phyloP scores from a whole-genome alignment of 805 yeast genomes.

The Pichia manshurica region DNA sequence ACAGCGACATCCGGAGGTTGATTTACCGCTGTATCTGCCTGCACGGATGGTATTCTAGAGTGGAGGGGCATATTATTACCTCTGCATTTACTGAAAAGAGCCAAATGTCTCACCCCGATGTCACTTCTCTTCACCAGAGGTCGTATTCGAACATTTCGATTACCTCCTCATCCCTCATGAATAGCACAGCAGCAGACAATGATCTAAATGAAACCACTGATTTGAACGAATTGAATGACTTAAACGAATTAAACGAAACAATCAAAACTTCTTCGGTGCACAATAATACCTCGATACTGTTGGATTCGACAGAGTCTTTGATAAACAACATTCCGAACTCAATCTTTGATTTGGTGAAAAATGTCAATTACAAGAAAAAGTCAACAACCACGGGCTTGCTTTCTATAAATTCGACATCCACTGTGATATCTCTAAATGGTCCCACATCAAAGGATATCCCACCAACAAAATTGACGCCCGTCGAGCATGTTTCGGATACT shows the following conservation, averaged over 20 bases:
- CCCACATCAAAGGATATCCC: constrained; percentile 87
- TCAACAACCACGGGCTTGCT: constrained; percentile 28
- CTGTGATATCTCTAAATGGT: constrained; percentile 43
- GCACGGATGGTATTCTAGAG: too few relatives aligned
- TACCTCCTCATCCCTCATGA: constrained; percentile 1
- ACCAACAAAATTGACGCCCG: constrained; percentile 57
- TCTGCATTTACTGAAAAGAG: neutral
- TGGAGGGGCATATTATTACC: too few relatives aligned
- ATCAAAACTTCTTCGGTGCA: neutral
- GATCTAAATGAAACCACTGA: neutral
- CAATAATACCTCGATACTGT: neutral
- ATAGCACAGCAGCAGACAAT: constrained; percentile 4
- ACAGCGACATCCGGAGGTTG: too few relatives aligned
- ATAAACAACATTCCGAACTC: constrained; percentile 6
- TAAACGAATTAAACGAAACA: neutral
- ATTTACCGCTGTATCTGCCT: too few relatives aligned
- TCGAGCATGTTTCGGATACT: constrained; percentile 39
- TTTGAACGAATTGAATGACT: neutral
- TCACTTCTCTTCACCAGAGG: neutral
- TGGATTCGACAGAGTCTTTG: constrained; percentile 5
- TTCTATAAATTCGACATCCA: constrained; percentile 31
- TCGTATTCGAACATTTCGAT: constrained; percentile 1
- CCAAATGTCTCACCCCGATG: too few relatives aligned
- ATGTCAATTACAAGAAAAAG: constrained; percentile 38
- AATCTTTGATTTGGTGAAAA: constrained; percentile 54